These are phyloP conservation scores for Aristolochia fimbriata DNA, from an alignment of 164 flowering plant species.

Conservation along the genomic window DNA sequence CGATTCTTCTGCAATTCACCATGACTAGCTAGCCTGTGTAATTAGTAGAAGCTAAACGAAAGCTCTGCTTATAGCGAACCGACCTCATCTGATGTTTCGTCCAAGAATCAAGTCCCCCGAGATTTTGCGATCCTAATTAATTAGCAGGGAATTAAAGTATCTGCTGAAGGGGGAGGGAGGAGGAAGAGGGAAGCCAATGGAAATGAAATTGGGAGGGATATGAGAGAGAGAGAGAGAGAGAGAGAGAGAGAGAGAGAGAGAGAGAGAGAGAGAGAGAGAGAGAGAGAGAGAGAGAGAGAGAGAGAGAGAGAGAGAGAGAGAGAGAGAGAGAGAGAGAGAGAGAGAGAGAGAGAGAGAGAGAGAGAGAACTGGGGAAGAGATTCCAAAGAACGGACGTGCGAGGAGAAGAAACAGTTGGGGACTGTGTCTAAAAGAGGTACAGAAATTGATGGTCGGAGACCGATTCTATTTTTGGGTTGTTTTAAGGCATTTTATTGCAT, in stretches of 20 bases:
- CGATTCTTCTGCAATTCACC: too few relatives aligned
- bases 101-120: neutral
- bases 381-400: too few relatives aligned
- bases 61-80: too few relatives aligned
- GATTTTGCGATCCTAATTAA: too few relatives aligned
- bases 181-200: neutral
- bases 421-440: neutral
- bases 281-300: neutral
- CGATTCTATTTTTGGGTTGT: slow-evolving; percentile 4
- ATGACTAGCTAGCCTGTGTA: too few relatives aligned
- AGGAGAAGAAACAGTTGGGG: neutral
- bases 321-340: neutral
- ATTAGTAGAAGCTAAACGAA: too few relatives aligned
- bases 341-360: neutral
- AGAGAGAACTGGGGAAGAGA: neutral
- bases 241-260: neutral
- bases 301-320: neutral
- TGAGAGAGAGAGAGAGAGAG: neutral
- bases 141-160: too few relatives aligned
- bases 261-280: neutral
- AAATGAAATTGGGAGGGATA: neutral
- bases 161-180: too few relatives aligned
- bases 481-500: neutral
- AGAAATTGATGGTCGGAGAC: slow-evolving; percentile 20
- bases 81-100: too few relatives aligned